Percentiles rank a stretch among this genome's conserved stretches.
Evolutionary conservation across 495 filamentous ascomycete species (phyloP).

Genomic region (Penicillium paxilli): DNA sequence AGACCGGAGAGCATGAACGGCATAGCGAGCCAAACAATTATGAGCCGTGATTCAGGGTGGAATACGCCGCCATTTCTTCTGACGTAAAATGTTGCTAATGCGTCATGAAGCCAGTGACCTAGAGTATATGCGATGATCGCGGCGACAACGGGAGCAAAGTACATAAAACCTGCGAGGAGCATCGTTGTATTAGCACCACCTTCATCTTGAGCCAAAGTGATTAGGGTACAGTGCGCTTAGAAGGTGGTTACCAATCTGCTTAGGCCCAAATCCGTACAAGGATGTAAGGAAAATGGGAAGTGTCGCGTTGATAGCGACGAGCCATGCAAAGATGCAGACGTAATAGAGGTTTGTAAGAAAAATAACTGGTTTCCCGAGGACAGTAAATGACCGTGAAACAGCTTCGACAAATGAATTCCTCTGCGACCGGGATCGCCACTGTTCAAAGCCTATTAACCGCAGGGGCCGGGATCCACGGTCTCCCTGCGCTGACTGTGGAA

Average conservation of each 20-base stretch:
- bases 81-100: not conserved
- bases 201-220: too few species aligned
- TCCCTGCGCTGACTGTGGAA: not conserved
- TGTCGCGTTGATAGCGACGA: not conserved
- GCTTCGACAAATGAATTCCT: not conserved
- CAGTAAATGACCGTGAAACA: not conserved
- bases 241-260: not conserved
- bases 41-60: not conserved
- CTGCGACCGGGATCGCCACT: not conserved
- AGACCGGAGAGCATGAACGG: not conserved
- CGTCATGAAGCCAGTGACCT: not conserved
- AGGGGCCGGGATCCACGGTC: not conserved
- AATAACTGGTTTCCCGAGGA: not conserved
- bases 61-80: not conserved
- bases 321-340: not conserved
- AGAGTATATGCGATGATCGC: not conserved
- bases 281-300: not conserved
- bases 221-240: too few species aligned
- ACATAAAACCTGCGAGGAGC: not conserved
- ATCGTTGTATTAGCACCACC: not conserved
- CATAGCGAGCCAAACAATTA: not conserved
- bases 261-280: not conserved
- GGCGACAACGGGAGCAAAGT: not conserved
- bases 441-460: not conserved
- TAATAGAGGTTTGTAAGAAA: not conserved